Conservation (phyloP, 2,329 filamentous ascomycete genomes). For the Clonostachys rhizophaga region DNA sequence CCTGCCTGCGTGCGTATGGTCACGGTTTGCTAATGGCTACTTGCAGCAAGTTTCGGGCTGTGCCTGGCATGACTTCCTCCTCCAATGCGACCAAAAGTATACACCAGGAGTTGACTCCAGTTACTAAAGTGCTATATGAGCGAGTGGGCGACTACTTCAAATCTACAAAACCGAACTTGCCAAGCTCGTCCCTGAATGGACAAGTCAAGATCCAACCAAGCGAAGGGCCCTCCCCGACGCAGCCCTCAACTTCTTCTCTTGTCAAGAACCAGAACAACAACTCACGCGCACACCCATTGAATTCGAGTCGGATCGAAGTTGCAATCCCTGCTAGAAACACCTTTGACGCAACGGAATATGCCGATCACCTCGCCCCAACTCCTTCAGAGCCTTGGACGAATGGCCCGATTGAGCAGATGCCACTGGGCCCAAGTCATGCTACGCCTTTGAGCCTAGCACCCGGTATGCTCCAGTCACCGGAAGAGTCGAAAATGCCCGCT, state of each 20-base stretch:
- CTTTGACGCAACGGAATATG: constrained; percentile 28
- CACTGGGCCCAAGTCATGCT: background rate
- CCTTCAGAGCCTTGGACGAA: background rate
- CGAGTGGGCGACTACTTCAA: constrained; percentile 33
- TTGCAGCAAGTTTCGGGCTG: constrained; percentile 46
- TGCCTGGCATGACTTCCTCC: constrained; percentile 12
- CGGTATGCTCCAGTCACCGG: constrained; percentile 1
- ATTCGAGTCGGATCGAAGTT: constrained; percentile 38
- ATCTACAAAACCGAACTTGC: constrained; percentile 23
- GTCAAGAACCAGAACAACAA: constrained; percentile 5
- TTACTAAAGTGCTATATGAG: constrained; percentile 34
- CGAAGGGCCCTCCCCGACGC: background rate
- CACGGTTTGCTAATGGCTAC: constrained; percentile 14
- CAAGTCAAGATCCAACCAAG: too few relatives aligned
- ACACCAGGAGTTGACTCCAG: constrained; percentile 40
- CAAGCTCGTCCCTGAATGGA: constrained; percentile 7
- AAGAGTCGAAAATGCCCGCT: constrained; percentile 6
- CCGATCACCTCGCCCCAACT: background rate
- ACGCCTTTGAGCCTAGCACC: background rate
- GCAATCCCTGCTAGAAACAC: constrained; percentile 37
- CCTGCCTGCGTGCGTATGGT: too few relatives aligned
- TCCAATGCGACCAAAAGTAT: constrained; percentile 17
- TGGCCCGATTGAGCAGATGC: constrained; percentile 4
- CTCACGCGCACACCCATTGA: constrained; percentile 22
- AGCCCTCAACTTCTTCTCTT: background rate